phyloP scores from a whole-genome alignment of 139 green algal species.

The Micromonas pusilla region DNA sequence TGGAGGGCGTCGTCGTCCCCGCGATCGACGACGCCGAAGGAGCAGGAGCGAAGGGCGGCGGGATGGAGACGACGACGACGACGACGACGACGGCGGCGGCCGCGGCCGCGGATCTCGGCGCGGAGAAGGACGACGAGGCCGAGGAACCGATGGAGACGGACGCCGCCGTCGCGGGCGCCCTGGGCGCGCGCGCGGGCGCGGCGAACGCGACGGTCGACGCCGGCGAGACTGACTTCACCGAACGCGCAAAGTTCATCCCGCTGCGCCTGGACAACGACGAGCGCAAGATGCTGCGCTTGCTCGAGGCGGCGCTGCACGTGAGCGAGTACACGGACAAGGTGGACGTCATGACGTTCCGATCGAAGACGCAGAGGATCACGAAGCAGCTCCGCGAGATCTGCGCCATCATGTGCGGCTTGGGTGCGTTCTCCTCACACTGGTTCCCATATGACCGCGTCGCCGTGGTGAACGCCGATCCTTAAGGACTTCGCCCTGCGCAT shows the following conservation, averaged over 20 bases:
- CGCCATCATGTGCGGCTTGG: slow-evolving; percentile 72
- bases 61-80: background rate
- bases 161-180: background rate
- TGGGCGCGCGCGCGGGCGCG: background rate
- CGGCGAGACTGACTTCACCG: slow-evolving; percentile 11
- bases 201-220: background rate
- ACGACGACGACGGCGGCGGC: background rate
- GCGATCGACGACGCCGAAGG: background rate
- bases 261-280: slow-evolving; percentile 19
- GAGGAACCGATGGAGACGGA: background rate
- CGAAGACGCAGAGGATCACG: slow-evolving; percentile 64
- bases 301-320: slow-evolving; percentile 69
- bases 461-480: too few species aligned
- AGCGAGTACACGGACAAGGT: slow-evolving; percentile 88
- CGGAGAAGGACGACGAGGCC: background rate
- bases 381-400: slow-evolving; percentile 79
- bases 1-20: background rate
- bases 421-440: too few species aligned
- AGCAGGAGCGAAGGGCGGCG: background rate
- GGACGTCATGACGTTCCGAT: slow-evolving; percentile 74
- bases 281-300: slow-evolving; percentile 22
- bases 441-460: too few species aligned
- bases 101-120: background rate
- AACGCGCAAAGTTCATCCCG: slow-evolving; percentile 25
- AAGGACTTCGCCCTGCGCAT: too few species aligned